A percentile compares a stretch with the other conserved stretches of the same genome.
Conservation (phyloP, 768 basidiomycete species). For the Neoboletus magnificus region DNA sequence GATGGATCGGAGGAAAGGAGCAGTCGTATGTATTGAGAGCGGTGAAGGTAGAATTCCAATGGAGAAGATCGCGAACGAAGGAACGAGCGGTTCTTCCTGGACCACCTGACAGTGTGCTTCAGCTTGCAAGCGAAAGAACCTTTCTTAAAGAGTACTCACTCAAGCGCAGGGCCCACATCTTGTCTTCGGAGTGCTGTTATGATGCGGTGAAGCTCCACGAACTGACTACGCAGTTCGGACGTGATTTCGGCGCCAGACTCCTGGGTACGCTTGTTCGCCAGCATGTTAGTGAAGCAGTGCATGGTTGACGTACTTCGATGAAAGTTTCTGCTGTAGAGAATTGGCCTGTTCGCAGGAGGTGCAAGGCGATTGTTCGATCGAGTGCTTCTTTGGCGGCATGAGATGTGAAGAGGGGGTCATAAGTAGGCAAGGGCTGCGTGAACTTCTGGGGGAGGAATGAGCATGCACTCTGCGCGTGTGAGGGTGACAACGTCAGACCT, state of each 20-base stretch:
- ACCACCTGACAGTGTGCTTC: conserved; percentile 61
- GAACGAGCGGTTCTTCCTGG: conserved; percentile 59
- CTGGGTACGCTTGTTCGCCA: conserved; percentile 33
- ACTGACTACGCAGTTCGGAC: conserved; percentile 48
- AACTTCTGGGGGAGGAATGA: conserved; percentile 47
- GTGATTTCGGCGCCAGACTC: conserved; percentile 64
- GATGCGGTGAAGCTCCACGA: conserved; percentile 70
- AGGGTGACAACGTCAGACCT: conserved; percentile 48
- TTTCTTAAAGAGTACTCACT: conserved; percentile 42
- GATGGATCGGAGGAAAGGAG: conserved; percentile 62
- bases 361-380: conserved; percentile 67
- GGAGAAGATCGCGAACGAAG: conserved; percentile 69
- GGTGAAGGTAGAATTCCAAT: conserved; percentile 87
- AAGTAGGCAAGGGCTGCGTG: conserved; percentile 57
- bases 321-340: conserved; percentile 76
- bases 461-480: background rate
- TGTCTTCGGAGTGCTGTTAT: conserved; percentile 61
- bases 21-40: conserved; percentile 83
- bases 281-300: background rate
- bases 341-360: conserved; percentile 79
- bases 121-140: background rate
- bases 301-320: conserved; percentile 49
- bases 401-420: conserved; percentile 65
- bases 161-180: conserved; percentile 74
- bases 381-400: conserved; percentile 55